phyloP scores from a whole-genome alignment of 345 rosid genomes.

The Ceriops decandra region DNA sequence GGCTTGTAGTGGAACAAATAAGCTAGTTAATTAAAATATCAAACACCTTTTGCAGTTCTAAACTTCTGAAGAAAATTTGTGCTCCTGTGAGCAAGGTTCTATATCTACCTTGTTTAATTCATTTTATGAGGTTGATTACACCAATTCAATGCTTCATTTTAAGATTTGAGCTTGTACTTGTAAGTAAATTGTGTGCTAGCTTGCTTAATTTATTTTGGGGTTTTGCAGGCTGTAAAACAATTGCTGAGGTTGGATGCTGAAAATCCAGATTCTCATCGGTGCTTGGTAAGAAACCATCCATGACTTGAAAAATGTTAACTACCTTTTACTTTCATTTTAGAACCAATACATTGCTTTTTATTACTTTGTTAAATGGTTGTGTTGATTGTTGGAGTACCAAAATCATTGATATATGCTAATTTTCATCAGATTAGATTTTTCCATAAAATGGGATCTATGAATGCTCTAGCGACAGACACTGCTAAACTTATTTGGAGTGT shows the following conservation, averaged over 20 bases:
- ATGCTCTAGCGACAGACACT: constrained; percentile 58
- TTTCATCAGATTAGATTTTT: constrained; percentile 71
- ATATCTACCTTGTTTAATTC: not conserved
- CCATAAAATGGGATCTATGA: constrained; percentile 55
- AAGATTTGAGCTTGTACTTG: not conserved
- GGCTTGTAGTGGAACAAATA: not conserved
- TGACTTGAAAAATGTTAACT: not conserved
- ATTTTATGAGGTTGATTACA: not conserved
- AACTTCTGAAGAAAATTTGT: constrained; percentile 1
- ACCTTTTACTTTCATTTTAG: not conserved
- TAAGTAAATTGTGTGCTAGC: no score
- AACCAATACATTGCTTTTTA: not conserved
- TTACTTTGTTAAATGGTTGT: not conserved
- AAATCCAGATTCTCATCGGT: constrained; percentile 79
- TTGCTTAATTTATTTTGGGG: not conserved
- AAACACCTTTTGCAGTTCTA: not conserved
- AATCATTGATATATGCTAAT: not conserved
- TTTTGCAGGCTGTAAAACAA: constrained; percentile 75
- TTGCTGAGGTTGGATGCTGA: constrained; percentile 78
- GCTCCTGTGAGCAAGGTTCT: not conserved
- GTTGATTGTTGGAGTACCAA: constrained; percentile 2
- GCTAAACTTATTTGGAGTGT: constrained; percentile 87
- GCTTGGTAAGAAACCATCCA: constrained; percentile 55
- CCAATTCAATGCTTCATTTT: no score
- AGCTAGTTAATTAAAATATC: not conserved